Conservation (phyloP, 306 rosid species). For the Ormosia emarginata region DNA sequence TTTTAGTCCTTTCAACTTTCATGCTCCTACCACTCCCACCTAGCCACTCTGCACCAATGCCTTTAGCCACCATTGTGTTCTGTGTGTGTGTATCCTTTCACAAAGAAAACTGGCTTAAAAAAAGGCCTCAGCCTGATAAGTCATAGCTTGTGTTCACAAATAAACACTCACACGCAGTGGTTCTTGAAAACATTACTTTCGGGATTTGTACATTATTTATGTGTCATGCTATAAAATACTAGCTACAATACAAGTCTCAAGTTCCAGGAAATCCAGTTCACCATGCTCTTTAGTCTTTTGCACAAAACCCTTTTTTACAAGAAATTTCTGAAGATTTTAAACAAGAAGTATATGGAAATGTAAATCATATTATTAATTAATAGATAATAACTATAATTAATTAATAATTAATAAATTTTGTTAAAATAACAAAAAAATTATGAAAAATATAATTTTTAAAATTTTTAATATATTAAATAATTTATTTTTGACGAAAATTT, state of each 20-base stretch:
- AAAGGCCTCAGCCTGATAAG: neutral
- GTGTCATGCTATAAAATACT: neutral
- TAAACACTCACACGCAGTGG: neutral
- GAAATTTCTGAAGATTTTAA: no score
- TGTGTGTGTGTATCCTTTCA: slow-evolving; percentile 12
- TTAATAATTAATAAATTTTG: no score
- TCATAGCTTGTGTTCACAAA: neutral
- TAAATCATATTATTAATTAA: no score
- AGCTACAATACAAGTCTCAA: neutral
- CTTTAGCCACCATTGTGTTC: slow-evolving; percentile 32
- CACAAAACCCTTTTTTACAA: no score
- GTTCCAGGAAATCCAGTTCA: neutral
- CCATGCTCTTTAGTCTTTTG: neutral
- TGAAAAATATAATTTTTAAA: no score
- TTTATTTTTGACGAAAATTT: no score
- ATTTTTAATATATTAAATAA: no score
- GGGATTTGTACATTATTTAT: neutral
- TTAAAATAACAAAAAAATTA: no score
- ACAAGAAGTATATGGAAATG: no score
- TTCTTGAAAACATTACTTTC: neutral
- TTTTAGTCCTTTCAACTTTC: slow-evolving; percentile 22
- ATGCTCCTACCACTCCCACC: neutral
- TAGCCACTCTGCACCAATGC: slow-evolving; percentile 9
- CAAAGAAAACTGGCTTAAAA: neutral
- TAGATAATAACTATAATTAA: no score